Conservation (phyloP, 139 green algal genomes). For the Picochlorum sp. region DNA sequence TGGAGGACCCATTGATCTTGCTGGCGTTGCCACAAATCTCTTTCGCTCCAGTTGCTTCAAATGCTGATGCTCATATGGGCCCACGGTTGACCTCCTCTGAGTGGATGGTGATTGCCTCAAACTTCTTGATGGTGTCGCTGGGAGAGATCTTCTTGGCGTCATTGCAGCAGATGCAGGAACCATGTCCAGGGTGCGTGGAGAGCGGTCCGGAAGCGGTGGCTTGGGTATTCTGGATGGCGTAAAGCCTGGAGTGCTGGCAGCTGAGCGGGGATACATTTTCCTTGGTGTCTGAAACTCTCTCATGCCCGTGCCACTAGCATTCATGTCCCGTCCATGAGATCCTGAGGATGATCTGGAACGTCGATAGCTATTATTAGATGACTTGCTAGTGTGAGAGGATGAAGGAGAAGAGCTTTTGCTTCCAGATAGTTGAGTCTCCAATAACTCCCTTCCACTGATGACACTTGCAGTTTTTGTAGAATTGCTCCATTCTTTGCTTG, state of each 20-base stretch:
- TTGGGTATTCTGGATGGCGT: background rate
- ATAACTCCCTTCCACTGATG: too few relatives aligned
- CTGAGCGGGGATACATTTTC: background rate
- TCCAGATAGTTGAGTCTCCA: too few relatives aligned
- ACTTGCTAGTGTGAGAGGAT: too few relatives aligned
- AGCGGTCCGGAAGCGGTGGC: background rate
- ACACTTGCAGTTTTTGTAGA: too few relatives aligned
- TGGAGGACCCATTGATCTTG: background rate
- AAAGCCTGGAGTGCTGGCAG: background rate
- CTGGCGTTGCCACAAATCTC: background rate
- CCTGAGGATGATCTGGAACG: too few relatives aligned
- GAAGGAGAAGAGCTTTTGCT: too few relatives aligned
- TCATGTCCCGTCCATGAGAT: too few relatives aligned
- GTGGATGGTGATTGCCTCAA: background rate
- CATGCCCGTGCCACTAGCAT: too few relatives aligned
- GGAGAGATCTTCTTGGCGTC: conserved; percentile 1
- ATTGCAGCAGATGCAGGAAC: background rate
- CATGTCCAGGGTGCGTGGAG: background rate
- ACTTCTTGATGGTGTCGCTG: background rate
- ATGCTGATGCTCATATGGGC: conserved; percentile 8
- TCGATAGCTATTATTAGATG: too few relatives aligned
- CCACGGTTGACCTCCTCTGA: background rate
- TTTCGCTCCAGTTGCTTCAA: background rate
- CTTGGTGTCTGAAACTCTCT: conserved; percentile 1
- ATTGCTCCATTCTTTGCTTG: too few relatives aligned